phyloP scores from a whole-genome alignment of 2,329 filamentous ascomycete genomes.

The Coniella lustricola region DNA sequence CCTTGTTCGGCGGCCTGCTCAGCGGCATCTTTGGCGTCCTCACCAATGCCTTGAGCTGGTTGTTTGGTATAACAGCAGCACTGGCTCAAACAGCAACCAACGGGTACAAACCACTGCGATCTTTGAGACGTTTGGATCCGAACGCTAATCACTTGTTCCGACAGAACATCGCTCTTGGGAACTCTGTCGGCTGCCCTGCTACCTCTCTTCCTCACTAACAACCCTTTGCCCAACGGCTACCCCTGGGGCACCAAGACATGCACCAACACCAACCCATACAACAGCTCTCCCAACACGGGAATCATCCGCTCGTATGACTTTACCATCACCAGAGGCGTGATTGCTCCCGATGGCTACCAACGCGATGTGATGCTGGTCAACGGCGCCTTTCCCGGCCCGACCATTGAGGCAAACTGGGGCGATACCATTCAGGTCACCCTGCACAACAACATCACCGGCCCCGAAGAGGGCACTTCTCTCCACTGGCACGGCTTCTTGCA shows the following conservation, averaged over 20 bases:
- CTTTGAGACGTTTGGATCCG: background rate
- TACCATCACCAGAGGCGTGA: conserved; percentile 40
- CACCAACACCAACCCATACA: conserved; percentile 42
- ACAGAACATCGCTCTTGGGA: conserved; percentile 33
- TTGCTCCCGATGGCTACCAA: conserved; percentile 51
- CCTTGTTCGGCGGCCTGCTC: conserved; percentile 17
- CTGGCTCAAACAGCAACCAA: conserved; percentile 32
- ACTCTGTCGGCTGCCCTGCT: conserved; percentile 31
- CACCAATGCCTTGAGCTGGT: conserved; percentile 12
- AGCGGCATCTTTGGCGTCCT: background rate
- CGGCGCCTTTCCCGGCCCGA: conserved; percentile 59
- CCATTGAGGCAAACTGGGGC: conserved; percentile 58
- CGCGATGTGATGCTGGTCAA: conserved; percentile 53
- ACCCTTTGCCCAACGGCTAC: conserved; percentile 40
- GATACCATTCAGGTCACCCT: conserved; percentile 59
- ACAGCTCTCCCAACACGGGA: conserved; percentile 42
- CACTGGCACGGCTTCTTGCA: conserved; percentile 51
- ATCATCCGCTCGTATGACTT: conserved; percentile 50
- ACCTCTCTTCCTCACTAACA: conserved; percentile 39
- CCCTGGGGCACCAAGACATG: conserved; percentile 45
- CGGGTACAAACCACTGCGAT: conserved; percentile 25
- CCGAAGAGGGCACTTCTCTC: conserved; percentile 39
- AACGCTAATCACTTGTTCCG: conserved; percentile 1
- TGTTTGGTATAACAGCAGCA: conserved; percentile 19
- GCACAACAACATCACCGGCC: conserved; percentile 56